Base-by-base conservation (phyloP, 225 moss, liverwort and hornwort genomes). In the Ulota crispa region DNA sequence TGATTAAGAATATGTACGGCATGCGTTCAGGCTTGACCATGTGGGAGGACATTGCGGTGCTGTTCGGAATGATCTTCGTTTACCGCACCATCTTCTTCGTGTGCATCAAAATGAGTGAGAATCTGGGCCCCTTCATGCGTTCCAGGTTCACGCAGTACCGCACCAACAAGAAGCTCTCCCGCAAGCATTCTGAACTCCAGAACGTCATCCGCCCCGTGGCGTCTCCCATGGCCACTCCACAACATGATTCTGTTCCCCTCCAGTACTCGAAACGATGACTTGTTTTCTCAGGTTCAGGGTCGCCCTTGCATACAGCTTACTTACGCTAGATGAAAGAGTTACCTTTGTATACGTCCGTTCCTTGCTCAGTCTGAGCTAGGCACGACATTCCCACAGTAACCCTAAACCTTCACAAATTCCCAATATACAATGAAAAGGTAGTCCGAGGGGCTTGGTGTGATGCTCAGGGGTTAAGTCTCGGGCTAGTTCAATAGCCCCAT, bases 41-140 rank as follows among this genome's bases (percentile, higher is more conserved):
- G 84, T 96, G 96, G 96, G 68, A 87, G 59, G 92, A 96, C 41
- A 24, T 96, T 60, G 83, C 65, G 12, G 86, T 95, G 13, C 41
- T 96, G 23, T 84, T 84, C 64, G 86, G 80, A 57, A 93, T 92
- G 89, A 90, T 89, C 31, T 18, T 96, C 50, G 63, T n/a, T 1
- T 96, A 96, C 89, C 91, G 96, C 52, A 1, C 92, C 9, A 79
- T 96, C 55, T 96, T 96, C 86, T 96, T 96, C 79, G 47, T 95
- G 9, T 88, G 92, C 87, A 96, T 96, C 81, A 96, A 96, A 21
- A 12, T 94, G 57, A 83, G 70, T 9, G 96, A 96, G 84, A 89
- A 96, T 63, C 37, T 96, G 23, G 90, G 89, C 27, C 96, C 96
- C 34, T 80, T 83, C 6, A 62, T 92, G 47, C 90, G 91, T 21